phyloP scores from a whole-genome alignment of 2,329 filamentous ascomycete species.

The Furcasterigmium sp. region DNA sequence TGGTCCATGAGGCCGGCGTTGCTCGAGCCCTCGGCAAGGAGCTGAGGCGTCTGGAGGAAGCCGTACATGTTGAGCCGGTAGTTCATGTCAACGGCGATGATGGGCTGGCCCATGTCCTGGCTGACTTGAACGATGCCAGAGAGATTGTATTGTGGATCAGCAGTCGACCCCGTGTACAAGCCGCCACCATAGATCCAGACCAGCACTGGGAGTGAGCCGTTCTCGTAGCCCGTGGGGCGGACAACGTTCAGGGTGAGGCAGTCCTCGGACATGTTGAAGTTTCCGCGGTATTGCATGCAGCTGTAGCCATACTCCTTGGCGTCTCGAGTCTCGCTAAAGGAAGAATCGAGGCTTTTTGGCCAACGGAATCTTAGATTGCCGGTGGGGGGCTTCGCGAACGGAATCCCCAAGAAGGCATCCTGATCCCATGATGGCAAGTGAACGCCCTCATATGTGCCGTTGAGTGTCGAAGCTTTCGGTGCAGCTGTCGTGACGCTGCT shows the following conservation, averaged over 20 bases:
- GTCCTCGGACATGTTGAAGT: conserved; percentile 40
- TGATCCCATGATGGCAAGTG: conserved; percentile 28
- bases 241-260: conserved; percentile 40
- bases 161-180: conserved; percentile 41
- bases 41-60: conserved; percentile 41
- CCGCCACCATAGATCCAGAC: conserved; percentile 58
- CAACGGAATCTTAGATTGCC: conserved; percentile 28
- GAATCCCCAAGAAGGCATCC: conserved; percentile 31
- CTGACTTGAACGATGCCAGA: conserved; percentile 54
- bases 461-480: conserved; percentile 16
- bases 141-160: conserved; percentile 57
- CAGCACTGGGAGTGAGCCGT: conserved; percentile 30
- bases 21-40: conserved; percentile 35
- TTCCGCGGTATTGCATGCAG: conserved; percentile 39
- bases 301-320: conserved; percentile 36
- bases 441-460: conserved; percentile 27
- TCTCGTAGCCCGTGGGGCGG: conserved; percentile 25
- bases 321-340: conserved; percentile 30
- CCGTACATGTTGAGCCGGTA: conserved; percentile 49
- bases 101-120: conserved; percentile 43
- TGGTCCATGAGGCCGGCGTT: conserved; percentile 47
- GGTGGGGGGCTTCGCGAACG: conserved; percentile 28
- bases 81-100: conserved; percentile 50
- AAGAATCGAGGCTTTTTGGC: conserved; percentile 29
- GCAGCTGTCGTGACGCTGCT: conserved; percentile 2